Conservation (phyloP, 2,329 filamentous ascomycete species). For the Exophiala lecanii-corni region DNA sequence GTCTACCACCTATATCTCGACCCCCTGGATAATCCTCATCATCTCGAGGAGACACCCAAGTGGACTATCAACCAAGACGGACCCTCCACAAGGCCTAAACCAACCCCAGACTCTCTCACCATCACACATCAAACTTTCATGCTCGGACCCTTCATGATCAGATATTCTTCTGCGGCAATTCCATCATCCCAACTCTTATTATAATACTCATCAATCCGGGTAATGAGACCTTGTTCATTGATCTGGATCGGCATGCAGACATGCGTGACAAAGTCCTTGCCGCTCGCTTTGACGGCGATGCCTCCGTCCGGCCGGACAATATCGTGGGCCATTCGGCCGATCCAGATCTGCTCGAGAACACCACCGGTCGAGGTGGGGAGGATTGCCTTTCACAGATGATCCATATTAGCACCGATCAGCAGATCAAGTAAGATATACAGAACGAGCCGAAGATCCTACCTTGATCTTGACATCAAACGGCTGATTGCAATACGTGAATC, state of each 20-base stretch:
- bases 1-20: too few relatives aligned
- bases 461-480: conserved; percentile 10
- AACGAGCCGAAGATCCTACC: conserved; percentile 2
- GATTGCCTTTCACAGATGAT: conserved; percentile 6
- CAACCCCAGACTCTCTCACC: too few relatives aligned
- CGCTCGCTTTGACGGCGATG: conserved; percentile 11
- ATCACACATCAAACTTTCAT: conserved; percentile 6
- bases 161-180: conserved; percentile 7
- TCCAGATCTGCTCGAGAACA: conserved; percentile 12
- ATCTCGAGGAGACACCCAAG: too few relatives aligned
- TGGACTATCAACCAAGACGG: too few relatives aligned
- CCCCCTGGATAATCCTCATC: too few relatives aligned
- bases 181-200: conserved; percentile 15
- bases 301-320: conserved; percentile 10
- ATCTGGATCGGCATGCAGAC: conserved; percentile 10
- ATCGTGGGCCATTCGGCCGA: conserved; percentile 5
- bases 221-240: conserved; percentile 8
- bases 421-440: background rate
- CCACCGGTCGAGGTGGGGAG: conserved; percentile 8
- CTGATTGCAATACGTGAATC: conserved; percentile 10
- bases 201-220: conserved; percentile 15
- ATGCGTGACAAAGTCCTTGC: conserved; percentile 12
- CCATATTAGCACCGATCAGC: background rate
- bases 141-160: conserved; percentile 10
- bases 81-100: too few relatives aligned